Conservation (phyloP, 2,329 filamentous ascomycete genomes). For the Penicillium sp. region DNA sequence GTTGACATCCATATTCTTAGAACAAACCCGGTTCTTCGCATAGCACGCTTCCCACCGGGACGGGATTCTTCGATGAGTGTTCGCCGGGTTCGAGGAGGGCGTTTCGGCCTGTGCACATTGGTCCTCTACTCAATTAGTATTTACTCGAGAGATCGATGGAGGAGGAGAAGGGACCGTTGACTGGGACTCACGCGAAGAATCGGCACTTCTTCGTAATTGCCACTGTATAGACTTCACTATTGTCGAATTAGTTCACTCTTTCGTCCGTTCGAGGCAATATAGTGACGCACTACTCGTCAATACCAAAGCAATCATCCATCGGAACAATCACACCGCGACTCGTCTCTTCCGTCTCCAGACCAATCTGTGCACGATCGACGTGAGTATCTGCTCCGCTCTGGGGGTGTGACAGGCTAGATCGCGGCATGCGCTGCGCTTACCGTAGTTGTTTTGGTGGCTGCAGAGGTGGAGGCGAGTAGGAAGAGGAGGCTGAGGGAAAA, state of each 20-base stretch:
- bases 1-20: background rate
- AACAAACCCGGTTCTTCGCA: slow-evolving; percentile 15
- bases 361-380: slow-evolving; percentile 11
- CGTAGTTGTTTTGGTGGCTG: slow-evolving; percentile 8
- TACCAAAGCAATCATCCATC: slow-evolving; percentile 14
- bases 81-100: slow-evolving; percentile 17
- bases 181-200: slow-evolving; percentile 18
- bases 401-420: background rate
- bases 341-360: slow-evolving; percentile 19
- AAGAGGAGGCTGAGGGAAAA: slow-evolving; percentile 1
- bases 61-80: slow-evolving; percentile 11
- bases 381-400: background rate
- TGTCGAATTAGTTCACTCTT: background rate
- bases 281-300: slow-evolving; percentile 19
- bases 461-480: slow-evolving; percentile 1
- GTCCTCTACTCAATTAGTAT: slow-evolving; percentile 7
- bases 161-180: no score
- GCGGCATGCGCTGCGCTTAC: background rate
- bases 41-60: slow-evolving; percentile 11
- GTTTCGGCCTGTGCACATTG: slow-evolving; percentile 15
- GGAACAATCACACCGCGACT: slow-evolving; percentile 15
- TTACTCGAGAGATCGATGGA: background rate
- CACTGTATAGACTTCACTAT: slow-evolving; percentile 19
- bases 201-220: slow-evolving; percentile 16
- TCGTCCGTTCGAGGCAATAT: background rate